Evolutionary conservation across 75 land plant species (phyloP).

Genomic region (Sequoiadendron giganteum): DNA sequence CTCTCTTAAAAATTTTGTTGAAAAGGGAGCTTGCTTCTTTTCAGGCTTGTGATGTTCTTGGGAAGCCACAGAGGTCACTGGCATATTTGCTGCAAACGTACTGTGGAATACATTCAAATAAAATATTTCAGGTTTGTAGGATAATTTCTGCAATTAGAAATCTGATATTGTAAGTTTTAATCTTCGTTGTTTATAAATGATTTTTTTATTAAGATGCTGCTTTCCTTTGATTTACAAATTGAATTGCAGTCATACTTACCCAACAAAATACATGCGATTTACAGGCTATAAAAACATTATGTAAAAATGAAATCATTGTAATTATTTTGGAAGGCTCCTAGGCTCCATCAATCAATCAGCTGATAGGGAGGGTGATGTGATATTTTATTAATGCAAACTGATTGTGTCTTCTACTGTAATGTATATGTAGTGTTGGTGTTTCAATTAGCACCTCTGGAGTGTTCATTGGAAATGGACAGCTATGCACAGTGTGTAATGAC

Average conservation of each 20-base stretch:
- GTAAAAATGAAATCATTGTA: not conserved
- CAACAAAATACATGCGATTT: not conserved
- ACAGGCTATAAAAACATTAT: not conserved
- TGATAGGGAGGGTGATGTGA: not conserved
- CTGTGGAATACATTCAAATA: constrained; percentile 75
- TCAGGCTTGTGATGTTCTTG: constrained; percentile 92
- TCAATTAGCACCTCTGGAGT: too few relatives aligned
- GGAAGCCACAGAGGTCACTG: constrained; percentile 88
- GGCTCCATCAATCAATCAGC: not conserved
- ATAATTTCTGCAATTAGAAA: not conserved
- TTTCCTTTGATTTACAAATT: not conserved
- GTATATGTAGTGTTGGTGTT: too few relatives aligned
- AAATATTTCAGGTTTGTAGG: constrained; percentile 74
- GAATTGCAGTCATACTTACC: not conserved
- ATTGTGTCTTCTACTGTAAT: not conserved
- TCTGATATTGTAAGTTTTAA: constrained; percentile 2
- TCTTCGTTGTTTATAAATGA: not conserved
- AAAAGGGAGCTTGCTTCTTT: not conserved
- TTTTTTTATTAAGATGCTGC: not conserved
- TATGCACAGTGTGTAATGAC: too few relatives aligned
- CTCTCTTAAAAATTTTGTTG: not conserved
- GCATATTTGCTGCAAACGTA: constrained; percentile 92
- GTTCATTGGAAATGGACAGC: too few relatives aligned
- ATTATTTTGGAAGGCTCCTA: not conserved
- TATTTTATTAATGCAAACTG: not conserved